These are phyloP conservation scores for Chaetomiaceae sp. DNA, from an alignment of 2,329 filamentous ascomycete species.

Conservation along the genomic window DNA sequence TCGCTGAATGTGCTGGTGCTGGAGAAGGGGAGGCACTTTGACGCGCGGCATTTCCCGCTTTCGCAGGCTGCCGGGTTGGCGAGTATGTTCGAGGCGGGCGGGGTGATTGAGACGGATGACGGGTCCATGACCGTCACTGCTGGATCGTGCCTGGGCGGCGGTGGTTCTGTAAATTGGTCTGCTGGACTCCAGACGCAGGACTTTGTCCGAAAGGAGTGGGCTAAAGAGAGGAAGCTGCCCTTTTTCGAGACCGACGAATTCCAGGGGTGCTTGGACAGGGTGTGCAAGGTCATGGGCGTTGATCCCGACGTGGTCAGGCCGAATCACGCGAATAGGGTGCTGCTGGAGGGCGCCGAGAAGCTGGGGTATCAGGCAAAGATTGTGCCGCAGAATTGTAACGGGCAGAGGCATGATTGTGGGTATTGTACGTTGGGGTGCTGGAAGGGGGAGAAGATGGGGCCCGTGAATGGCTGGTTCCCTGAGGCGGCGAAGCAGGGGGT, in stretches of 20 bases:
- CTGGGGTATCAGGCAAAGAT: constrained; percentile 66
- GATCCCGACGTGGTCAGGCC: constrained; percentile 62
- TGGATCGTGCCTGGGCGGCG: constrained; percentile 76
- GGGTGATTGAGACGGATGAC: constrained; percentile 53
- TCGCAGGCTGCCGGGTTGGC: constrained; percentile 52
- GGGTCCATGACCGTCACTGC: constrained; percentile 57
- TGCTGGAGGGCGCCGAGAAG: constrained; percentile 71
- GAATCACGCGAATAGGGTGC: constrained; percentile 64
- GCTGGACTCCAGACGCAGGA: constrained; percentile 62
- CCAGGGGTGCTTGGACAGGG: constrained; percentile 73
- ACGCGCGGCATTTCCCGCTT: constrained; percentile 71
- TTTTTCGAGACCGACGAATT: constrained; percentile 72
- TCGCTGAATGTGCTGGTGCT: constrained; percentile 65
- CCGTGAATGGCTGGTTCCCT: constrained; percentile 70
- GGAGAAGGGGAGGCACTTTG: constrained; percentile 70
- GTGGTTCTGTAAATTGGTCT: constrained; percentile 85
- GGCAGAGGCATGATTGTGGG: constrained; percentile 69
- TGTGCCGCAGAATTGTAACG: constrained; percentile 76
- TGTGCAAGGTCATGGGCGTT: constrained; percentile 76
- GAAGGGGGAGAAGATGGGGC: constrained; percentile 71
- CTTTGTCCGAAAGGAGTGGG: constrained; percentile 79
- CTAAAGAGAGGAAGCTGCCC: constrained; percentile 56
- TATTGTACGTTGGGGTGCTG: constrained; percentile 58
- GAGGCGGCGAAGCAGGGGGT: constrained; percentile 75
- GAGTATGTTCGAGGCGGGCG: constrained; percentile 67